Evolutionary conservation across 1,284 basidiomycete species (phyloP), one percentile per base, ranked within the genome.

Genomic region (Marasmius tenuissimus): DNA sequence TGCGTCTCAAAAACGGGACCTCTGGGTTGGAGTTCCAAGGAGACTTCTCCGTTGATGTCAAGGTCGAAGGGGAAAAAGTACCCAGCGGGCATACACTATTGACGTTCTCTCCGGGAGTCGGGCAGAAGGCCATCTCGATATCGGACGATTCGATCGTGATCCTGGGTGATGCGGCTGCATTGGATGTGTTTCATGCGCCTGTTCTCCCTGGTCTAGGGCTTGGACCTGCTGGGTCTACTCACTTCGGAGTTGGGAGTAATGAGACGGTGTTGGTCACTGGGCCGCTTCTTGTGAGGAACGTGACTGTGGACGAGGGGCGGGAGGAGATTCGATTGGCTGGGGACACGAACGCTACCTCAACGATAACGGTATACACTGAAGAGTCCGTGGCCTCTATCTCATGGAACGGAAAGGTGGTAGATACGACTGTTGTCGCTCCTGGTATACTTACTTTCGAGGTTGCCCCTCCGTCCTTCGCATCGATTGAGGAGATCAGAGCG

Each of bases 211-310:
- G 27, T 27, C 27, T 27, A 27, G 27, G 27, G 27, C 27, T 27
- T 27, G 27, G 35, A 5, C 7, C 27, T 18, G 49, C n/a, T 22
- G 47, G 48, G 9, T 59, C 57, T 16, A 50, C 22, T 14, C 37
- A 37, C 18, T 59, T 59, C 35, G 57, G 57, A 27, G 35, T 50
- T 34, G 48, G 34, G 34, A 50, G 34, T 50, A 59, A 59, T 35
- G 35, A 50, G 8, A 51, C 79, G 4, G 70, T 81, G 18, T 74
- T 83, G 35, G 73, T 83, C 49, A 74, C 76, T 39, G 82, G 82
- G 1, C 81, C 82, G 1, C 77, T 82, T 65, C 77, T 84, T 34
- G 80, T 84, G 33, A 79, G 82, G 47, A 78, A 75, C 58, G 81
- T 81, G 3, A 71, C 71, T 7, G 66, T 82, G 37, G 61, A 55